Percentiles rank a stretch among this genome's conserved stretches.
Evolutionary conservation across 345 rosid species (phyloP).

Genomic region (Hypericum androsaemum): DNA sequence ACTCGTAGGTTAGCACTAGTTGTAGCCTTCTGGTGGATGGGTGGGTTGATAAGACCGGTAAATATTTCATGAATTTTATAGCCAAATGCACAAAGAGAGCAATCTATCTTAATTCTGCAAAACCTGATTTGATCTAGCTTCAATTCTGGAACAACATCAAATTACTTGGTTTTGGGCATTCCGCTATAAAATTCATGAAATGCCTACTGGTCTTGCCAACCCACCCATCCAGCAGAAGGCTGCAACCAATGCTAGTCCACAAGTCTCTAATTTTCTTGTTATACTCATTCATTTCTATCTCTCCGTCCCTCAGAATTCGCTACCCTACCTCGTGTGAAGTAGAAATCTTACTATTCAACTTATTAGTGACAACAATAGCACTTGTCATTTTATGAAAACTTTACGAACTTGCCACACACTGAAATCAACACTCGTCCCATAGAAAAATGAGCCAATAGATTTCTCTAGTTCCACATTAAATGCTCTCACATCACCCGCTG

Average conservation of each 20-base stretch:
- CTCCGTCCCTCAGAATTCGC: constrained; percentile 13
- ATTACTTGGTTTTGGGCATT: constrained; percentile 38
- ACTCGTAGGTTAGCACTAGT: constrained; percentile 46
- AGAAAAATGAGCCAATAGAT: constrained; percentile 37
- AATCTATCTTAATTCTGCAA: constrained; percentile 39
- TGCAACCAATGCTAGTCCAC: constrained; percentile 52
- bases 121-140: constrained; percentile 19
- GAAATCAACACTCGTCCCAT: constrained; percentile 34
- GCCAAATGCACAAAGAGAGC: constrained; percentile 46
- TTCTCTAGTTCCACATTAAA: background rate
- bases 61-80: constrained; percentile 36
- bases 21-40: constrained; percentile 63
- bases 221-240: constrained; percentile 65
- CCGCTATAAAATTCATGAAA: constrained; percentile 41
- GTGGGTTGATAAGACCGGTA: constrained; percentile 46
- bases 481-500: background rate
- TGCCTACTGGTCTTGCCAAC: constrained; percentile 32
- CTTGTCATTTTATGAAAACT: constrained; percentile 32
- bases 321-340: constrained; percentile 14
- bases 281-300: constrained; percentile 30
- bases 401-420: constrained; percentile 29
- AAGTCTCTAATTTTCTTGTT: constrained; percentile 33
- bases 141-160: constrained; percentile 29
- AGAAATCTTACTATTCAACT: background rate
- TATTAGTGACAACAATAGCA: background rate